These are phyloP conservation scores for Colletotrichum sp. DNA, from an alignment of 2,329 filamentous ascomycete species.

Conservation along the genomic window DNA sequence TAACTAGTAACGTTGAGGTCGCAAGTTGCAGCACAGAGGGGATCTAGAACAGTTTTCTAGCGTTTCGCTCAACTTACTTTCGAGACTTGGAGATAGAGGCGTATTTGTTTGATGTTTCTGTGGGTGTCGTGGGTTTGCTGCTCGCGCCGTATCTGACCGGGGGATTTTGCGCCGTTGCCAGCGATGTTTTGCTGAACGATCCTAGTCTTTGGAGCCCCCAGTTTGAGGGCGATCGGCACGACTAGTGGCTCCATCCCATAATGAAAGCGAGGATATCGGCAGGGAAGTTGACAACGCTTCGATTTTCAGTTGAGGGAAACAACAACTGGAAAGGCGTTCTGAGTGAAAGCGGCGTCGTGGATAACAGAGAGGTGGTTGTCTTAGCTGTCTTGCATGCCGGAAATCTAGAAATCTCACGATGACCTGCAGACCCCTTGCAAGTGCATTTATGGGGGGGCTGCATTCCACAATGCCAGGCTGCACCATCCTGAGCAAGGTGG, in stretches of 20 bases:
- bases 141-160: neutral
- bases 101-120: neutral
- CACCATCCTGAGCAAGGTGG: neutral
- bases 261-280: neutral
- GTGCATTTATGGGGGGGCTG: conserved; percentile 1
- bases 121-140: neutral
- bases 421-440: conserved; percentile 9
- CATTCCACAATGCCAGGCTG: neutral
- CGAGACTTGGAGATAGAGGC: neutral
- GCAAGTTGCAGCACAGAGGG: neutral
- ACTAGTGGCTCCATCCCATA: conserved; percentile 1
- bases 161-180: neutral
- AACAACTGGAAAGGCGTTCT: neutral
- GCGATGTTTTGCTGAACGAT: neutral
- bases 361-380: neutral
- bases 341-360: neutral
- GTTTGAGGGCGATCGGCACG: conserved; percentile 1
- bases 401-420: conserved; percentile 1
- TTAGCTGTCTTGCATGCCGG: neutral
- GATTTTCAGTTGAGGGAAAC: neutral
- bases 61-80: neutral
- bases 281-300: neutral
- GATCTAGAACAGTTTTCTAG: neutral
- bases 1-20: neutral
- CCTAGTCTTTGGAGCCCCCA: neutral